Evolutionary conservation across 164 flowering plant genomes (phyloP), one percentile per base, ranked within the genome.

Genomic region (Aristolochia fimbriata): DNA sequence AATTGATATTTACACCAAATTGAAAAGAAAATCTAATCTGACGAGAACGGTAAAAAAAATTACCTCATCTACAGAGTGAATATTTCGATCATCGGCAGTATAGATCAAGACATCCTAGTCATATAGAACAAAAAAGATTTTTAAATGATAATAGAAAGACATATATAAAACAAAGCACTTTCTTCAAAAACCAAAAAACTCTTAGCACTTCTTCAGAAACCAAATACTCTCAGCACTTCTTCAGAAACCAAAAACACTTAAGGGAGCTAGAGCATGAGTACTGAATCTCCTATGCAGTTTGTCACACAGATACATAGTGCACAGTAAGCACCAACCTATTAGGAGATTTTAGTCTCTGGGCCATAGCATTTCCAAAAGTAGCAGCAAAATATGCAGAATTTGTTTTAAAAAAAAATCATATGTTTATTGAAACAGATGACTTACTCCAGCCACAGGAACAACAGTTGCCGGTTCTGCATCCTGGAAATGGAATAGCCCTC

Each of bases 51-150:
- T 20, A 20, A 49, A 19, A 53, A 56, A 33, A 69, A n/a, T 41
- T 74, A 90, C 97, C 97, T 91, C 93, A 75, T 88, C 95, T 62
- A 94, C 99, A 65, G 83, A 91, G 76, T 94, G 99, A 65, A 84
- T 71, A 68, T 94, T 94, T 57, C 77, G 80, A 74, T 67, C 76
- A 70, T 94, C 97, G 64, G 97, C 99, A 19, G 96, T 86, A 80
- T 94, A 94, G 48, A 94, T 79, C 22, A 81, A 30, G 58, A 76
- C 86, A 76, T 88, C 97, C 98, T 93, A 82, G 65, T 16, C 59
- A 67, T 20, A 45, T 47, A 56, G 12, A 17, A 27, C 23, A 41
- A 14, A 58, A 47, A 43, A 37, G 21, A 11, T 55, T 4, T 51
- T 19, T 51, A 57, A 57, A 19, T 19, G 9, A 57, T 11, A 57